Evolutionary conservation across 2,329 filamentous ascomycete species (phyloP).

Genomic region (Juglanconis juglandina): DNA sequence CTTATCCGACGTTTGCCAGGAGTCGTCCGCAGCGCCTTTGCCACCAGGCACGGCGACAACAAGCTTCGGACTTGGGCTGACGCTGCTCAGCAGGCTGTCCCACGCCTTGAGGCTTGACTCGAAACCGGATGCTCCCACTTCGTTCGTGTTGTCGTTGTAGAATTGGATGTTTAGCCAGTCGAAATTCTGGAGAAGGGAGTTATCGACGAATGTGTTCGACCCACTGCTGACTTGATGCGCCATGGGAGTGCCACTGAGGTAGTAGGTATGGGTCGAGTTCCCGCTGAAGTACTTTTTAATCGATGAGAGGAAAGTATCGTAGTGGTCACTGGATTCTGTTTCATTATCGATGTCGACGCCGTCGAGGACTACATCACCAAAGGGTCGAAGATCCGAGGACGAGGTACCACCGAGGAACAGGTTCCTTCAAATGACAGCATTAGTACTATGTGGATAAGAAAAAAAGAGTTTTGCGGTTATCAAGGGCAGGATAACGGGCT

Average conservation of each 20-base stretch:
- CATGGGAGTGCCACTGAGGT: conserved; percentile 10
- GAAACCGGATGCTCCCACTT: conserved; percentile 5
- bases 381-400: conserved; percentile 7
- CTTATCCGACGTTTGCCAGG: not conserved
- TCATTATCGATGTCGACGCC: conserved; percentile 14
- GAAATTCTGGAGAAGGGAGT: not conserved
- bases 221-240: not conserved
- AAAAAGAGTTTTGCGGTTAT: not conserved
- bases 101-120: conserved; percentile 1
- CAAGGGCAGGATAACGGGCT: not conserved
- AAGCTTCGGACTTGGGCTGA: conserved; percentile 11
- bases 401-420: conserved; percentile 9
- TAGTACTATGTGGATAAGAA: no score
- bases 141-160: conserved; percentile 12
- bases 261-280: not conserved
- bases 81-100: conserved; percentile 3
- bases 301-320: conserved; percentile 7
- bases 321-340: not conserved
- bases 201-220: conserved; percentile 1
- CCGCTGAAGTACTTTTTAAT: conserved; percentile 3
- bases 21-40: not conserved
- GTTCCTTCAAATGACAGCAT: not conserved
- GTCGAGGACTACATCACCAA: conserved; percentile 8
- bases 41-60: conserved; percentile 11
- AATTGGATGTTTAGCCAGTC: conserved; percentile 15